Conservation (phyloP, 768 basidiomycete species). For the Tylopilus vinaceipallidus region DNA sequence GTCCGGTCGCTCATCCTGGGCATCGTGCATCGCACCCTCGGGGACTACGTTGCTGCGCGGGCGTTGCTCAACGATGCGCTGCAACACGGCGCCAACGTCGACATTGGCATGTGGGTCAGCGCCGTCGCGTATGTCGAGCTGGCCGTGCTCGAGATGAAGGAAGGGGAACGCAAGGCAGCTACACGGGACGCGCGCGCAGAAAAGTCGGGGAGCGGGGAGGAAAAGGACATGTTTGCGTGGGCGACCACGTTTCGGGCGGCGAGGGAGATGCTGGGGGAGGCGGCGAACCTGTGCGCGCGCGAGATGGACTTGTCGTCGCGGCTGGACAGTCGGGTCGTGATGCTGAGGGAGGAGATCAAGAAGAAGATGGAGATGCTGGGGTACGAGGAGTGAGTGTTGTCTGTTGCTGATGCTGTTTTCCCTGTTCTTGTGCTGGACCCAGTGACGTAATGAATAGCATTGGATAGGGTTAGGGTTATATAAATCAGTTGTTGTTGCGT, state of each 20-base stretch:
- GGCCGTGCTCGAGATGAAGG: conserved; percentile 67
- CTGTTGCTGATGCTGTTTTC: no score
- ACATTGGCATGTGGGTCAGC: conserved; percentile 65
- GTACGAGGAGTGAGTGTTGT: conserved; percentile 6
- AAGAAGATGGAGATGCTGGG: conserved; percentile 53
- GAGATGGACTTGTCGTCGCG: conserved; percentile 63
- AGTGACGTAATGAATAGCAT: conserved; percentile 8
- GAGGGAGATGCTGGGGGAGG: conserved; percentile 48
- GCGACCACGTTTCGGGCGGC: conserved; percentile 45
- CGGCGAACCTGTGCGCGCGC: conserved; percentile 45
- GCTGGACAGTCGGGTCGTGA: conserved; percentile 65
- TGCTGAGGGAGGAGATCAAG: conserved; percentile 70
- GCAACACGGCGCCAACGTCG: conserved; percentile 37
- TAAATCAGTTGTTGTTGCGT: conserved; percentile 9
- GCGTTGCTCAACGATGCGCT: conserved; percentile 52
- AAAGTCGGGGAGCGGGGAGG: conserved; percentile 5
- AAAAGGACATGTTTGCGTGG: conserved; percentile 40
- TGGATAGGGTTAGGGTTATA: conserved; percentile 12
- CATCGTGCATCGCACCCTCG: conserved; percentile 57
- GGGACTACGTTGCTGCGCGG: conserved; percentile 44
- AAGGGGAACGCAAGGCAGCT: conserved; percentile 41
- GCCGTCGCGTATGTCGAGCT: conserved; percentile 69
- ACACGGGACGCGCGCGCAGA: conserved; percentile 31
- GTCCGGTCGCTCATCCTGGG: conserved; percentile 69
- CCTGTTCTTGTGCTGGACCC: no score